These are phyloP conservation scores for Leishmania arabica DNA, from an alignment of 208 protist species.

Conservation along the genomic window DNA sequence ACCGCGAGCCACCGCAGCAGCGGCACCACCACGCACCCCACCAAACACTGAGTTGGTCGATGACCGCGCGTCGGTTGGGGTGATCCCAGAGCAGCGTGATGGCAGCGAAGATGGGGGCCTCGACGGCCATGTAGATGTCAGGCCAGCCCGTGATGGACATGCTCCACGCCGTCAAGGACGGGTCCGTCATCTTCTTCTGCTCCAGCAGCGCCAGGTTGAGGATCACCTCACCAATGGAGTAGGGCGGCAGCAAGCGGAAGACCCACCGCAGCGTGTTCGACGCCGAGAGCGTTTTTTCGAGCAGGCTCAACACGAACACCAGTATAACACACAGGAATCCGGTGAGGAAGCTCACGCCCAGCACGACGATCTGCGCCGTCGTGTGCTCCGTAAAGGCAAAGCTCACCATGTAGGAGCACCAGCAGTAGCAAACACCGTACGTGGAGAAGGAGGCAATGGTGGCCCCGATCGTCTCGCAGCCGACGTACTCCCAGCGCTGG, in stretches of 20 bases:
- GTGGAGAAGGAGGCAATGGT: slow-evolving; percentile 42
- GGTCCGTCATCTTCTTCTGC: slow-evolving; percentile 15
- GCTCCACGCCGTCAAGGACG: slow-evolving; percentile 29
- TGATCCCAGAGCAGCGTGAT: slow-evolving; percentile 54
- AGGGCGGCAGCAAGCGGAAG: slow-evolving; percentile 58
- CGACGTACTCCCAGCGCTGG: slow-evolving; percentile 52
- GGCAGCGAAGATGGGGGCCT: slow-evolving; percentile 44
- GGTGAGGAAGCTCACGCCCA: slow-evolving; percentile 58
- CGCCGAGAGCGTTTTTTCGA: slow-evolving; percentile 31
- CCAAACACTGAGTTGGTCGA: slow-evolving; percentile 3
- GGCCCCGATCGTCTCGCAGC: slow-evolving; percentile 30
- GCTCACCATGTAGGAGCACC: slow-evolving; percentile 49
- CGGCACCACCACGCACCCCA: slow-evolving; percentile 5
- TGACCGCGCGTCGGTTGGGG: slow-evolving; percentile 33
- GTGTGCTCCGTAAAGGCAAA: slow-evolving; percentile 66
- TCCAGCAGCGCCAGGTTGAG: slow-evolving; percentile 51
- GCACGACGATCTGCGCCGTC: slow-evolving; percentile 50
- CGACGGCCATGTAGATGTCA: slow-evolving; percentile 54
- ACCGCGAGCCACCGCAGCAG: not conserved
- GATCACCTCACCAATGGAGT: slow-evolving; percentile 63
- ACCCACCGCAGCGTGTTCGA: slow-evolving; percentile 46
- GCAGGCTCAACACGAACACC: slow-evolving; percentile 47
- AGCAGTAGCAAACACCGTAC: slow-evolving; percentile 48
- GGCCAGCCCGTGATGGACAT: slow-evolving; percentile 36
- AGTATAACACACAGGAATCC: slow-evolving; percentile 66